phyloP scores from a whole-genome alignment of 2,329 filamentous ascomycete genomes.

The Calycina marina region DNA sequence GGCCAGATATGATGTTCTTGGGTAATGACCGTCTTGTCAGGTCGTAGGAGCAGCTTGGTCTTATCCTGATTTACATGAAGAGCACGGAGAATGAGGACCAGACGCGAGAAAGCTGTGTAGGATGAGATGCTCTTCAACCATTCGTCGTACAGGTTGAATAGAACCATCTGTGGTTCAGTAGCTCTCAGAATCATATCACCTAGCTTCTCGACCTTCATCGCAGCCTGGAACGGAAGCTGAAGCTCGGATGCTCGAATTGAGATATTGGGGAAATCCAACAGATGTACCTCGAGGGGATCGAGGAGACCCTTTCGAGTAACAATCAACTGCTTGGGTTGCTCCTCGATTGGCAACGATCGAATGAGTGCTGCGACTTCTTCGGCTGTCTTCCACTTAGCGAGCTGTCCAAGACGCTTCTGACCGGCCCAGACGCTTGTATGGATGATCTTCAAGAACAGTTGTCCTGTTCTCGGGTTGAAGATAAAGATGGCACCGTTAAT shows the following conservation, averaged over 20 bases:
- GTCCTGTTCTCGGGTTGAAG: constrained; percentile 96
- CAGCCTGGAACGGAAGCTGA: constrained; percentile 95
- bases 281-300: constrained; percentile 90
- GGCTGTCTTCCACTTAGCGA: constrained; percentile 99
- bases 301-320: constrained; percentile 94
- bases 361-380: constrained; percentile 99
- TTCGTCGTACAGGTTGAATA: constrained; percentile 98
- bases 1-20: constrained; percentile 99
- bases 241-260: constrained; percentile 95
- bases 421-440: constrained; percentile 99
- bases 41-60: constrained; percentile 86
- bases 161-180: constrained; percentile 98
- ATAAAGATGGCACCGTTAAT: constrained; percentile 99
- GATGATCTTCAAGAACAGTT: constrained; percentile 97
- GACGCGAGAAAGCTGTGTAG: constrained; percentile 92
- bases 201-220: constrained; percentile 99
- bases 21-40: constrained; percentile 96
- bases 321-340: constrained; percentile 97
- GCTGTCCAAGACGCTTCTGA: constrained; percentile 94
- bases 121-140: constrained; percentile 98
- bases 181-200: constrained; percentile 98
- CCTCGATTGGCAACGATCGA: constrained; percentile 86
- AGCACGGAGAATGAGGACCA: constrained; percentile 84
- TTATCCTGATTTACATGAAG: constrained; percentile 97
- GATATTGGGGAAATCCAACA: constrained; percentile 98